These are phyloP conservation scores for Claviceps maximensis DNA, from an alignment of 2,329 filamentous ascomycete species.

Conservation along the genomic window DNA sequence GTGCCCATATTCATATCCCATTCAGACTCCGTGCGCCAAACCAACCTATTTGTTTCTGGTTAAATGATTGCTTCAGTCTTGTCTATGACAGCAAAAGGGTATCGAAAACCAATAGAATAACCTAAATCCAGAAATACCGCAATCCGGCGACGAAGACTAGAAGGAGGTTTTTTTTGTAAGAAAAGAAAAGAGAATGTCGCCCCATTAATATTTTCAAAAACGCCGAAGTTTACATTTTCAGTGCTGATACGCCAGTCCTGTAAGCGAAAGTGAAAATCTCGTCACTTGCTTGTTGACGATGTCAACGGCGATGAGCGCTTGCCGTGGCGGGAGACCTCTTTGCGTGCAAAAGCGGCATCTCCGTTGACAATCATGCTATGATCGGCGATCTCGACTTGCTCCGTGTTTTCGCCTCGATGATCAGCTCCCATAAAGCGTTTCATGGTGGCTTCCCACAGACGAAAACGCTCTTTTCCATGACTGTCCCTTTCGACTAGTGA, in stretches of 20 bases:
- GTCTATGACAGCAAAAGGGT: background rate
- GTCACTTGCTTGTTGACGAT: background rate
- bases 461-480: conserved; percentile 40
- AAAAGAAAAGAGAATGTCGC: background rate
- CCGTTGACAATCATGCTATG: conserved; percentile 53
- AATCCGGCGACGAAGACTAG: background rate
- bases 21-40: background rate
- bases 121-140: background rate
- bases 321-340: conserved; percentile 36
- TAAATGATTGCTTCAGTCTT: background rate
- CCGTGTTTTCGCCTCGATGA: conserved; percentile 18
- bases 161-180: no score
- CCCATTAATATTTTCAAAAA: no score
- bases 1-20: background rate
- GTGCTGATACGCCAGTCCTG: background rate
- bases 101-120: conserved; percentile 1
- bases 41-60: background rate
- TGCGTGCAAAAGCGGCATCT: conserved; percentile 37
- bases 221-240: background rate
- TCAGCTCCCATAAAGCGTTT: conserved; percentile 33
- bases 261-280: background rate
- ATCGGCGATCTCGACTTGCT: conserved; percentile 41
- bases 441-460: conserved; percentile 50
- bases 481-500: conserved; percentile 38
- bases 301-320: conserved; percentile 23